Conservation (phyloP, 257 asterid species). For the Coffea eugenioides region DNA sequence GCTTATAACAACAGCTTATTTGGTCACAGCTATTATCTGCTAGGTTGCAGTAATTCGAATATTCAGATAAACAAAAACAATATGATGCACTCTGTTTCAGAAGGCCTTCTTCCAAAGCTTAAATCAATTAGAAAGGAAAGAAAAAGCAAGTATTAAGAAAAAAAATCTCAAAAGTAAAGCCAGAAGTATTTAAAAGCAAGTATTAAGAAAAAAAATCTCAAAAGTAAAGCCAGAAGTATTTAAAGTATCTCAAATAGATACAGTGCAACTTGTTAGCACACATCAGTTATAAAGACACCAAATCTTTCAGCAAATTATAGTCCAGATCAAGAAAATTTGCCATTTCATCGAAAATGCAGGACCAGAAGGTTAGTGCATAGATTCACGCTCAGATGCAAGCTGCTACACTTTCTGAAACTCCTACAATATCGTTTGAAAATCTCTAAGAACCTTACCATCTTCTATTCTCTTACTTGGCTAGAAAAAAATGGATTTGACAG, state of each 20-base stretch:
- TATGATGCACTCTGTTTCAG: not conserved
- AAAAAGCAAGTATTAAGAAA: not conserved
- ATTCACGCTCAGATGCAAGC: conserved; percentile 24
- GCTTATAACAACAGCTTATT: too few relatives aligned
- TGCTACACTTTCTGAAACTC: conserved; percentile 26
- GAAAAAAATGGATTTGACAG: not conserved
- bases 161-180: not conserved
- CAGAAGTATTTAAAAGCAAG: not conserved
- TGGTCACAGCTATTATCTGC: not conserved
- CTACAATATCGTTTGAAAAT: conserved; percentile 21
- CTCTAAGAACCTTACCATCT: conserved; percentile 24
- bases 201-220: not conserved
- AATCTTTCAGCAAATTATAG: not conserved
- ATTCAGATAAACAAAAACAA: not conserved
- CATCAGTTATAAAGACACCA: not conserved
- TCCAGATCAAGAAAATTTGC: not conserved
- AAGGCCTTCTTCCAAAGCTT: not conserved
- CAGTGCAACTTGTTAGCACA: not conserved
- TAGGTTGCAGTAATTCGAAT: not conserved
- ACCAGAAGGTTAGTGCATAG: not conserved
- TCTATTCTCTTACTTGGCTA: conserved; percentile 16
- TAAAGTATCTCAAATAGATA: not conserved
- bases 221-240: not conserved
- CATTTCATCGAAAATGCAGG: conserved; percentile 7
- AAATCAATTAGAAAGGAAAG: not conserved